These are phyloP conservation scores for Ogataea methylovora DNA, from an alignment of 805 yeast genomes.

Conservation along the genomic window DNA sequence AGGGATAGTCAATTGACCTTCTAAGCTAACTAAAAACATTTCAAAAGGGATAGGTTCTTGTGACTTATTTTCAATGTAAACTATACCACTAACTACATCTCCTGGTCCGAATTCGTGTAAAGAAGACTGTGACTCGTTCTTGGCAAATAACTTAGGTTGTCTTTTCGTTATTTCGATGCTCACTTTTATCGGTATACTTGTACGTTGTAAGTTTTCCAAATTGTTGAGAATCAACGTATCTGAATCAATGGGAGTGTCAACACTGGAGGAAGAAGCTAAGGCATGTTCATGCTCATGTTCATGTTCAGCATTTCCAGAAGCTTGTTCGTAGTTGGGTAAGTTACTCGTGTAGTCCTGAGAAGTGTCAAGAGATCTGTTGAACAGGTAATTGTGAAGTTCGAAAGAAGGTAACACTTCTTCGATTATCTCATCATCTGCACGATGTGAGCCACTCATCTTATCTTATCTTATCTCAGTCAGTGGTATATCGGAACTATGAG, in stretches of 20 bases:
- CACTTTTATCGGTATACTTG: constrained; percentile 17
- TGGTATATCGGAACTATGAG: too few relatives aligned
- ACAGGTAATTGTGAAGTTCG: constrained; percentile 50
- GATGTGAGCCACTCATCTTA: too few relatives aligned
- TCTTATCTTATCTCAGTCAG: too few relatives aligned
- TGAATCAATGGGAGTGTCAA: constrained; percentile 15
- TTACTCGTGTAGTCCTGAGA: background rate
- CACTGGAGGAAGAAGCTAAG: background rate
- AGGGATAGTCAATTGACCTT: constrained; percentile 34
- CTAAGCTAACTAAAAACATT: constrained; percentile 52
- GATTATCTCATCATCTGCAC: too few relatives aligned
- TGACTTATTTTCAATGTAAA: constrained; percentile 34
- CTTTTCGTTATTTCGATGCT: constrained; percentile 31
- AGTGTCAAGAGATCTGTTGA: constrained; percentile 13
- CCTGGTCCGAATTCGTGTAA: constrained; percentile 57
- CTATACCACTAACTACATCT: constrained; percentile 56
- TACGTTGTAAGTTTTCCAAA: constrained; percentile 13
- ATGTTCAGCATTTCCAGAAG: background rate
- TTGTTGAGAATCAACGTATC: constrained; percentile 20
- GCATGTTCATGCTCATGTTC: too few relatives aligned
- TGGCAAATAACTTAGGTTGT: constrained; percentile 24
- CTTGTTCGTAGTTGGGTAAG: background rate
- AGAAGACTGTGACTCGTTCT: constrained; percentile 21
- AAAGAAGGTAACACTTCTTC: constrained; percentile 60
- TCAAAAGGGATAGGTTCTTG: constrained; percentile 43